Evolutionary conservation across 148 eudicot genomes (phyloP).

Genomic region (Persicaria tinctoria): DNA sequence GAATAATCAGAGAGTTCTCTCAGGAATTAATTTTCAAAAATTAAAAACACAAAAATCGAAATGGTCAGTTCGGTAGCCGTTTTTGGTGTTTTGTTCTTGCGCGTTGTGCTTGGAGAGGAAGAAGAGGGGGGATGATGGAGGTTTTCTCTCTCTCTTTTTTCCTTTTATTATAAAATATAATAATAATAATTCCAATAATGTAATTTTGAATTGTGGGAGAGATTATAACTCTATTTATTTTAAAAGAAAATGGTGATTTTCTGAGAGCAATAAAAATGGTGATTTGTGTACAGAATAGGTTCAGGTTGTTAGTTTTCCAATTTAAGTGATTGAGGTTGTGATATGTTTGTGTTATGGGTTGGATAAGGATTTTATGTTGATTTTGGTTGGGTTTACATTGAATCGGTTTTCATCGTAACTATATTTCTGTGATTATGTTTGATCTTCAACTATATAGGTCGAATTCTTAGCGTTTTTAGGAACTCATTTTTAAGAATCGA

Average conservation of each 20-base stretch:
- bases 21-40: not conserved
- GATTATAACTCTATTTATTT: not conserved
- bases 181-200: not conserved
- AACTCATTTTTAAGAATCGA: too few relatives aligned
- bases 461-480: too few relatives aligned
- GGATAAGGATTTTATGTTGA: not conserved
- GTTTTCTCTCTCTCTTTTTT: not conserved
- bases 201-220: not conserved
- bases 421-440: too few relatives aligned
- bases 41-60: not conserved
- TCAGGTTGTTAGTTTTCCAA: slow-evolving; percentile 9
- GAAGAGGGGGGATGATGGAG: slow-evolving; percentile 7
- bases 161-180: not conserved
- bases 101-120: slow-evolving; percentile 12
- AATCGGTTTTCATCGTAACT: too few relatives aligned
- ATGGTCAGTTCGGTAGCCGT: slow-evolving; percentile 11
- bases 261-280: not conserved
- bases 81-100: slow-evolving; percentile 12
- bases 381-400: not conserved
- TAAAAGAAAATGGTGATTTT: not conserved
- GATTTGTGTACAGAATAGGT: slow-evolving; percentile 2
- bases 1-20: slow-evolving; percentile 4
- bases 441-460: too few relatives aligned
- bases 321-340: not conserved
- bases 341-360: not conserved